Conservation (phyloP, 352 stramenopile species). For the Stephanocyclus meneghinianus region DNA sequence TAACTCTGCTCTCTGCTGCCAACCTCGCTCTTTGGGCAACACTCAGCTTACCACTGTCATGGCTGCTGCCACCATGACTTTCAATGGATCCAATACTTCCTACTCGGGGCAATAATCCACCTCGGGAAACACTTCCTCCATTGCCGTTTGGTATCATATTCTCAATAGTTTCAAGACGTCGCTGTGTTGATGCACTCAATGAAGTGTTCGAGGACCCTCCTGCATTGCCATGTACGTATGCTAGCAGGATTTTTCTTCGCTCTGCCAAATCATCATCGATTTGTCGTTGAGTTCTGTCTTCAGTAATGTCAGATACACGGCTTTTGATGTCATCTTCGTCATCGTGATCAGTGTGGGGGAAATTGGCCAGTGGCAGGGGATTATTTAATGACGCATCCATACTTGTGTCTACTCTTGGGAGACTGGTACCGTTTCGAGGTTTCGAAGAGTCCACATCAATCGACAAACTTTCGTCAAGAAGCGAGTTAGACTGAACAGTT, state of each 20-base stretch:
- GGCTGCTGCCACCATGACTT: constrained; percentile 33
- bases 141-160: constrained; percentile 37
- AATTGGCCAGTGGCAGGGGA: background rate
- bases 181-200: constrained; percentile 31
- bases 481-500: constrained; percentile 19
- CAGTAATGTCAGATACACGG: constrained; percentile 48
- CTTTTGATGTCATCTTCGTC: constrained; percentile 39
- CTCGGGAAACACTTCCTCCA: background rate
- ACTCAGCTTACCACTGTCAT: constrained; percentile 48
- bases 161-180: constrained; percentile 43
- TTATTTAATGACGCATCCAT: constrained; percentile 20
- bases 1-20: constrained; percentile 61
- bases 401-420: constrained; percentile 11
- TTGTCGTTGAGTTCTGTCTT: constrained; percentile 49
- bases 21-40: constrained; percentile 66
- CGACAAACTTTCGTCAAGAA: background rate
- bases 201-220: constrained; percentile 23
- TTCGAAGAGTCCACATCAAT: background rate
- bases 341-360: constrained; percentile 12
- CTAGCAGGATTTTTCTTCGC: constrained; percentile 43
- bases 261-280: constrained; percentile 56
- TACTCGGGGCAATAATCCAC: constrained; percentile 2
- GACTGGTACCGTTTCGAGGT: background rate
- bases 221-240: constrained; percentile 33
- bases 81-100: constrained; percentile 14